These are phyloP conservation scores for Ustilago crameri DNA, from an alignment of 1,284 basidiomycete genomes.

Conservation along the genomic window DNA sequence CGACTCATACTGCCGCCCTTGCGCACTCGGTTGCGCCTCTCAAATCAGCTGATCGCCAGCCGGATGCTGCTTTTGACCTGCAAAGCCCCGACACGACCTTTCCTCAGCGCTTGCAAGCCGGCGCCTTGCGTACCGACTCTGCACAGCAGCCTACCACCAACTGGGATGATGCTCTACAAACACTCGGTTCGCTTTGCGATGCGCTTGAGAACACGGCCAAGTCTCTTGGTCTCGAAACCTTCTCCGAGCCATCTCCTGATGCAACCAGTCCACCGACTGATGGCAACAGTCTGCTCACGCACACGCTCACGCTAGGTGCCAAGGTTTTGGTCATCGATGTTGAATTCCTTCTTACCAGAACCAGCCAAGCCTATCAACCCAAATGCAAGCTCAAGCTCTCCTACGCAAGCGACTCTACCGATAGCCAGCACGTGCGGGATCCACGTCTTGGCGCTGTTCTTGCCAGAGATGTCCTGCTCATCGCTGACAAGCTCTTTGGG, in stretches of 20 bases:
- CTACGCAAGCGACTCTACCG: constrained; percentile 40
- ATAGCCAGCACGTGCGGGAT: constrained; percentile 24
- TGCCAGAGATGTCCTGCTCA: constrained; percentile 28
- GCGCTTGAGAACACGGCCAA: constrained; percentile 26
- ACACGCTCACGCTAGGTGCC: constrained; percentile 42
- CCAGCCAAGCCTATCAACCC: constrained; percentile 5
- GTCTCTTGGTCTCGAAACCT: constrained; percentile 44
- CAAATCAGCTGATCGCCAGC: constrained; percentile 16
- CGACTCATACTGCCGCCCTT: constrained; percentile 38
- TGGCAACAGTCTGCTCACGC: constrained; percentile 7
- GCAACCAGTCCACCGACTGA: constrained; percentile 3
- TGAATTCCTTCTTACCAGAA: constrained; percentile 22
- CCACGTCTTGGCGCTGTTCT: constrained; percentile 31
- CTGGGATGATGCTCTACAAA: constrained; percentile 15
- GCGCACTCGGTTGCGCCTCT: constrained; percentile 40
- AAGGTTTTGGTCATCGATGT: constrained; percentile 54
- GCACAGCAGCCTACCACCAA: neutral
- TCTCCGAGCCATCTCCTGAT: constrained; percentile 33
- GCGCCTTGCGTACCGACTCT: constrained; percentile 8
- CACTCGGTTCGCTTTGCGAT: constrained; percentile 30
- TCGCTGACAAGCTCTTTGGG: constrained; percentile 39
- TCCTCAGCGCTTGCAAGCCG: constrained; percentile 18
- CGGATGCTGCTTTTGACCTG: neutral
- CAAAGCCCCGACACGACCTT: constrained; percentile 1
- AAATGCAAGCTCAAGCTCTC: constrained; percentile 43